These are phyloP conservation scores for Inga oerstediana DNA, from an alignment of 306 rosid species.

Conservation along the genomic window DNA sequence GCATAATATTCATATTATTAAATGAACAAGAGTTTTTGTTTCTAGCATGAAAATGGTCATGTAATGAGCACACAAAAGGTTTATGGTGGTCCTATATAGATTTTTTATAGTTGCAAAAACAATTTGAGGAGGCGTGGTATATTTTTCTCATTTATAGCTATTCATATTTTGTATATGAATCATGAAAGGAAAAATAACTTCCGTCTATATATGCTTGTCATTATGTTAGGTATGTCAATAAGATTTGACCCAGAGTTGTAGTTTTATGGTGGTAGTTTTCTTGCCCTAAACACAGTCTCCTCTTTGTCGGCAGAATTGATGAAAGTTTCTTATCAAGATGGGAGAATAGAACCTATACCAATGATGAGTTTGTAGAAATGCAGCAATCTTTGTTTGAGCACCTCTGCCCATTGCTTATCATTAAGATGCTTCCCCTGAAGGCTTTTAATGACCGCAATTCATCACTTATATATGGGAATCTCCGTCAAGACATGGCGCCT, in stretches of 20 bases:
- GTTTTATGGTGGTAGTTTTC: constrained; percentile 27
- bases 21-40: not conserved
- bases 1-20: constrained; percentile 6
- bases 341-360: constrained; percentile 48
- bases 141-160: constrained; percentile 6
- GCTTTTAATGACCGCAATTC: constrained; percentile 68
- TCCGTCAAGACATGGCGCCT: constrained; percentile 43
- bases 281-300: constrained; percentile 25
- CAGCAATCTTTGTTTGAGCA: constrained; percentile 75
- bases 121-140: not conserved
- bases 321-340: constrained; percentile 55
- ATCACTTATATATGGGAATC: constrained; percentile 63
- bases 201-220: constrained; percentile 7
- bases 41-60: constrained; percentile 6
- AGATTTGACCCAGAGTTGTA: constrained; percentile 18
- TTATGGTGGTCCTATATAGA: not conserved
- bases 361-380: constrained; percentile 58
- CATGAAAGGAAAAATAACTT: constrained; percentile 3
- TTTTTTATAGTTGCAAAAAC: constrained; percentile 5
- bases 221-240: not conserved
- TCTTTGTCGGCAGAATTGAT: constrained; percentile 54
- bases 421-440: constrained; percentile 89
- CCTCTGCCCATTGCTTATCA: constrained; percentile 84
- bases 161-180: constrained; percentile 14
- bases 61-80: not conserved